A percentile compares a stretch with the other conserved stretches of the same genome.
Conservation (phyloP, 495 filamentous ascomycete genomes). For the Pyronema omphalodes region DNA sequence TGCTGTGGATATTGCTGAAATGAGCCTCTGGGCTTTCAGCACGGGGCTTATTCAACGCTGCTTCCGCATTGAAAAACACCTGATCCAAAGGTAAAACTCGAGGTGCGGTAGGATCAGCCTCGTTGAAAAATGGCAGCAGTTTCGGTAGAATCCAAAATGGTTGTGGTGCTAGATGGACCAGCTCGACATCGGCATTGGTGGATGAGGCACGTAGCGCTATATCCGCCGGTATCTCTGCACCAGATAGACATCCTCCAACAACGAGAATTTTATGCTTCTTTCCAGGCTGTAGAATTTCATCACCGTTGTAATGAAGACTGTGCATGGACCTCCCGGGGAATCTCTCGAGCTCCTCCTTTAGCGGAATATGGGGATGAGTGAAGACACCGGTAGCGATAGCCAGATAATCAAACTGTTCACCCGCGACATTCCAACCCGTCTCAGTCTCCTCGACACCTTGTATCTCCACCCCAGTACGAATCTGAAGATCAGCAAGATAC, state of each 20-base stretch:
- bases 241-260: constrained; percentile 70
- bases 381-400: constrained; percentile 66
- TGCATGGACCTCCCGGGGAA: constrained; percentile 31
- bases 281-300: constrained; percentile 23
- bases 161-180: constrained; percentile 49
- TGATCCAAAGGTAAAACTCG: constrained; percentile 55
- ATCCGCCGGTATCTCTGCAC: constrained; percentile 53
- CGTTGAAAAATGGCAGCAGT: constrained; percentile 31
- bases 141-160: constrained; percentile 60
- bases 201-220: constrained; percentile 54
- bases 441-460: constrained; percentile 31
- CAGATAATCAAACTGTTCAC: constrained; percentile 47
- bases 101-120: constrained; percentile 23
- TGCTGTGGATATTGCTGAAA: constrained; percentile 33
- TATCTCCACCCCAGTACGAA: constrained; percentile 33
- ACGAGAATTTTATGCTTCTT: constrained; percentile 48
- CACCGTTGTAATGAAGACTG: constrained; percentile 22
- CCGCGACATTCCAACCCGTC: constrained; percentile 9
- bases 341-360: constrained; percentile 34
- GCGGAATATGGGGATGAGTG: constrained; percentile 38
- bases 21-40: constrained; percentile 40
- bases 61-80: constrained; percentile 46
- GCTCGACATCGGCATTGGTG: constrained; percentile 27
- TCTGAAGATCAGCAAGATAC: constrained; percentile 34
- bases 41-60: constrained; percentile 35